phyloP scores from a whole-genome alignment of 2,329 filamentous ascomycete genomes.

The Ceratocystis colombiana region DNA sequence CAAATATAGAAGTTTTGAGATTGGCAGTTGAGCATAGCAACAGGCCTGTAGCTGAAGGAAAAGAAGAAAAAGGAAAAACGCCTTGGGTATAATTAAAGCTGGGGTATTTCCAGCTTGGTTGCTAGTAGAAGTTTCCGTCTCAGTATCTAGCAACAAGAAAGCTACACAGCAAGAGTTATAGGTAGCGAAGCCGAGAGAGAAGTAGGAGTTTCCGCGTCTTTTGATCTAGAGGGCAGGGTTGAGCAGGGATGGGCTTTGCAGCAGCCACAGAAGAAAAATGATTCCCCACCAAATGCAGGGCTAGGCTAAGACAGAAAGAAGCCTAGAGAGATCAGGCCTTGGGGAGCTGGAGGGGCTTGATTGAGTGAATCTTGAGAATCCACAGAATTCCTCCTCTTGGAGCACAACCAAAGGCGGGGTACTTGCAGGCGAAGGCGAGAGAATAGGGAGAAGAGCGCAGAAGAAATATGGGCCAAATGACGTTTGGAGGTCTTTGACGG shows the following conservation, averaged over 20 bases:
- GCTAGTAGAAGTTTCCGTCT: too few relatives aligned
- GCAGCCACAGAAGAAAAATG: too few relatives aligned
- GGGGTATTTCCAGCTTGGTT: too few relatives aligned
- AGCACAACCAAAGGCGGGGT: slow-evolving; percentile 9
- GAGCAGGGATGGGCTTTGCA: too few relatives aligned
- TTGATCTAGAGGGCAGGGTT: too few relatives aligned
- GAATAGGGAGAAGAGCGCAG: background rate
- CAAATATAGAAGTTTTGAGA: slow-evolving; percentile 11
- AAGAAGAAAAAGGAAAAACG: background rate
- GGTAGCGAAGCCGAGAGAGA: too few relatives aligned
- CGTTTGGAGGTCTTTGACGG: background rate
- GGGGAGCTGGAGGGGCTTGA: background rate
- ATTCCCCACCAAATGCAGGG: background rate
- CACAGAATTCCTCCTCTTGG: too few relatives aligned
- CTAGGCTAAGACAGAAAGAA: background rate
- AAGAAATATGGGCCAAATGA: background rate
- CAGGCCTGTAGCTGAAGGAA: background rate
- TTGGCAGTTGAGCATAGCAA: slow-evolving; percentile 12
- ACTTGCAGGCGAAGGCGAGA: background rate
- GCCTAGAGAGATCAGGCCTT: background rate
- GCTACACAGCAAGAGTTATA: too few relatives aligned
- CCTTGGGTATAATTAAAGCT: background rate
- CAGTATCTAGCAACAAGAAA: too few relatives aligned
- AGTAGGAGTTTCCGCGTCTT: too few relatives aligned
- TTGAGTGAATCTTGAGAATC: background rate